Percentiles rank a stretch among this genome's conserved stretches.
Evolutionary conservation across 2,329 filamentous ascomycete species (phyloP).

Genomic region (Phyllosticta ampelicida): DNA sequence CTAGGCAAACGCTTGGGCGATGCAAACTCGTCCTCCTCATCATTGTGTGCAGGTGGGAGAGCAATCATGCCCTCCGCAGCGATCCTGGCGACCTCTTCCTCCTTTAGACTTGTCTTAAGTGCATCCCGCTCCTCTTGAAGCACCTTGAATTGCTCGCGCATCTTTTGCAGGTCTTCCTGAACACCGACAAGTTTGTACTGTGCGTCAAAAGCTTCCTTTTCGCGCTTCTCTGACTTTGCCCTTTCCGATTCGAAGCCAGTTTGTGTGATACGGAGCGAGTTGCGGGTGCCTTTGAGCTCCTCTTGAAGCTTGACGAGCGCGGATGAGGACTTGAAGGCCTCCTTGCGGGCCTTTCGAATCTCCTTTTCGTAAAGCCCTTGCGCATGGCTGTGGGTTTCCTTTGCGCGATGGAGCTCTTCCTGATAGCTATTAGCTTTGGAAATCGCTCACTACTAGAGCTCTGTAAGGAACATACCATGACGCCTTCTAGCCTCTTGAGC

Average conservation of each 20-base stretch:
- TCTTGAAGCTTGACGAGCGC: conserved; percentile 60
- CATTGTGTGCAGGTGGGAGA: conserved; percentile 43
- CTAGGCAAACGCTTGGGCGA: conserved; percentile 46
- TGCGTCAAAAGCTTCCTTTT: conserved; percentile 59
- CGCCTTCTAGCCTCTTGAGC: conserved; percentile 54
- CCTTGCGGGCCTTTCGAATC: conserved; percentile 57
- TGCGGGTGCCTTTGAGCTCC: conserved; percentile 54
- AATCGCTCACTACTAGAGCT: neutral
- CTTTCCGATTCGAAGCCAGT: conserved; percentile 53
- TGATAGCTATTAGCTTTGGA: conserved; percentile 27
- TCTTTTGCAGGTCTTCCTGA: conserved; percentile 56
- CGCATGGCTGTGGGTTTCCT: conserved; percentile 47
- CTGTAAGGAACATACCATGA: conserved; percentile 48
- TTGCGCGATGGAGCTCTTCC: conserved; percentile 60
- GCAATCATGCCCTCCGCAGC: conserved; percentile 62
- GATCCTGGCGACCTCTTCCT: conserved; percentile 62
- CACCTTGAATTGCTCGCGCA: conserved; percentile 51
- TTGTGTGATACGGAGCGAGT: conserved; percentile 45
- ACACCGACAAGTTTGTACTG: conserved; percentile 54
- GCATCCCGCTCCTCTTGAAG: conserved; percentile 66
- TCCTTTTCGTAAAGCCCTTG: conserved; percentile 58
- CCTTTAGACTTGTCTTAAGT: conserved; percentile 59
- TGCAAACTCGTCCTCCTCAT: conserved; percentile 50
- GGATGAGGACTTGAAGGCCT: conserved; percentile 65
- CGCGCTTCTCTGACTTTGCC: conserved; percentile 48